Base-by-base conservation (phyloP, 2,329 filamentous ascomycete species). In the Esteya vermicola region DNA sequence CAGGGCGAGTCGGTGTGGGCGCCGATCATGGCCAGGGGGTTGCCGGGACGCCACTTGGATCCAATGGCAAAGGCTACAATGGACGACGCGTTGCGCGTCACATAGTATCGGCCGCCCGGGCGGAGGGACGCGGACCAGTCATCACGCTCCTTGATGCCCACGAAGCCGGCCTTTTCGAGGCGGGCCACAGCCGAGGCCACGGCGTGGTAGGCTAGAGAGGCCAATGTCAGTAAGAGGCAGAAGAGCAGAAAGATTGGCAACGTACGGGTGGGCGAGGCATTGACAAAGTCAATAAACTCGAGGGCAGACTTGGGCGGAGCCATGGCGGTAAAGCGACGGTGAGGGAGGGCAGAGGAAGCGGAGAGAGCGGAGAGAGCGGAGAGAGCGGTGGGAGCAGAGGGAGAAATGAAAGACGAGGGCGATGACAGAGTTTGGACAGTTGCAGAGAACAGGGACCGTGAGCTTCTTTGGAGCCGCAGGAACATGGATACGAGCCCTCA, bases 1-100 rank as follows among this genome's bases (percentile, higher is more conserved):
- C 83, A 88, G 6, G 85, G 86, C 10, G 88, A 95, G 62, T 98
- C 91, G 43, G 91, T 96, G 62, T 98, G 89, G 30, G 91, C 88
- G 50, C 89, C 91, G 45, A 98, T 77, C 75, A 96, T 94, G 57
- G 84, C 72, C 47, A 95, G 79, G 9, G 88, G 80, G 58, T 93
- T 93, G 33, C 89, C 89, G 3, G 89, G 78, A 56, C 80, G 81
- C 89, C 89, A 98, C 65, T 83, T 80, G 53, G 77, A 75, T 54
- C 89, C 89, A 53, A 96, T 81, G 46, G 85, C 83, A 61, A 96
- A 96, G 47, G 88, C 88, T 43, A 94, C 76, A 48, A 96, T 83
- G 36, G 89, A 93, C 21, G 86, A 93, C 43, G 75, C 80, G 63
- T 96, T 96, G 48, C 89, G 81, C 36, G 89, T 96, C 53, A 95